phyloP scores from a whole-genome alignment of 1,284 basidiomycete genomes.

The Trametes hirsuta region DNA sequence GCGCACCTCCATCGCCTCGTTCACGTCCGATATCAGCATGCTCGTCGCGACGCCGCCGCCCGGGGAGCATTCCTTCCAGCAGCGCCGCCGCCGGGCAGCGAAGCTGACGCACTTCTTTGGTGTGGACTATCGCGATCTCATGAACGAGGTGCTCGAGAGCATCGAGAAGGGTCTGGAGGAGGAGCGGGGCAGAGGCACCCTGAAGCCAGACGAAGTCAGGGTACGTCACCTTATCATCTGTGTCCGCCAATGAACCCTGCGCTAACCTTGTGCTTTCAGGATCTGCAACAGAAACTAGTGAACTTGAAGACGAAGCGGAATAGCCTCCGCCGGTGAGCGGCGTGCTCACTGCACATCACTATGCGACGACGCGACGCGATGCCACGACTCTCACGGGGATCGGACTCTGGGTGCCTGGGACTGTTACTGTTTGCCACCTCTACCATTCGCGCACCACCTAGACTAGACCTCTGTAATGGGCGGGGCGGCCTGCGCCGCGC shows the following conservation, averaged over 20 bases:
- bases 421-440: conserved; percentile 3
- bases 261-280: conserved; percentile 43
- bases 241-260: background rate
- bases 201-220: conserved; percentile 70
- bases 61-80: conserved; percentile 61
- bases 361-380: conserved; percentile 3
- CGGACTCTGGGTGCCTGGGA: background rate
- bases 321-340: conserved; percentile 26
- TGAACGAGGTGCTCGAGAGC: conserved; percentile 75
- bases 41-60: conserved; percentile 42
- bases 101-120: conserved; percentile 85
- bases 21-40: conserved; percentile 51
- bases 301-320: conserved; percentile 55
- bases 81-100: conserved; percentile 70
- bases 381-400: conserved; percentile 11
- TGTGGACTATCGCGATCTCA: conserved; percentile 75
- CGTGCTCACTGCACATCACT: conserved; percentile 10
- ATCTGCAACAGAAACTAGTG: conserved; percentile 61
- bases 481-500: conserved; percentile 13
- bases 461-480: conserved; percentile 4
- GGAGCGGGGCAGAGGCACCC: conserved; percentile 61
- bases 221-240: conserved; percentile 42
- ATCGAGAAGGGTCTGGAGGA: conserved; percentile 76
- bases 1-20: conserved; percentile 60
- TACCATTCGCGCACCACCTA: conserved; percentile 2